phyloP scores from a whole-genome alignment of 108 stramenopile genomes.

The Pseudonitzschia delicatissima region DNA sequence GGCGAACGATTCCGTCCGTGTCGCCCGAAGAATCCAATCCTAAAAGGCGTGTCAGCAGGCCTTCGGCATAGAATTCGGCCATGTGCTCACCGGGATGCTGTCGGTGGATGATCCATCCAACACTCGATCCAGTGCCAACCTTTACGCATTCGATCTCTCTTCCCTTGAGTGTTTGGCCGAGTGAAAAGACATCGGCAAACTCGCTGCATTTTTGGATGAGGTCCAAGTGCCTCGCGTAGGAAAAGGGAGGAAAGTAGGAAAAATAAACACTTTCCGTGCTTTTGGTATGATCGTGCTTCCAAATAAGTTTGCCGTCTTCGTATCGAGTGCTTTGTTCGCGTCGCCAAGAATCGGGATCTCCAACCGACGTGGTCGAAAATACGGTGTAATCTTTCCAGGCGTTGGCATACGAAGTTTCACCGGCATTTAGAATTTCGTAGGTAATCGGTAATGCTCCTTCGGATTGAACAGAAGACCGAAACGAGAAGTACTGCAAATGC shows the following conservation, averaged over 20 bases:
- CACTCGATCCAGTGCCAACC: constrained; percentile 40
- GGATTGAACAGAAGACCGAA: constrained; percentile 36
- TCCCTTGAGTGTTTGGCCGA: constrained; percentile 45
- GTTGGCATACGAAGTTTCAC: constrained; percentile 39
- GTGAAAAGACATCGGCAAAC: constrained; percentile 22
- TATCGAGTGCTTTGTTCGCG: constrained; percentile 38
- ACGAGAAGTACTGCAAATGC: constrained; percentile 63
- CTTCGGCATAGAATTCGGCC: constrained; percentile 60
- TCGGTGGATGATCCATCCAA: constrained; percentile 55
- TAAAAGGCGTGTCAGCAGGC: constrained; percentile 58
- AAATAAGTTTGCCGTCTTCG: constrained; percentile 46
- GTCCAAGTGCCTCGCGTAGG: constrained; percentile 56
- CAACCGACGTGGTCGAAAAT: constrained; percentile 30
- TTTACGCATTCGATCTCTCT: constrained; percentile 57
- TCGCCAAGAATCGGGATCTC: constrained; percentile 43
- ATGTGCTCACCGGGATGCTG: constrained; percentile 62
- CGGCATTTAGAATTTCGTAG: constrained; percentile 52
- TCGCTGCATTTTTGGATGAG: constrained; percentile 42
- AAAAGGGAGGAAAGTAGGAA: constrained; percentile 58
- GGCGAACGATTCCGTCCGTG: constrained; percentile 27
- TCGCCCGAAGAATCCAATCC: constrained; percentile 20
- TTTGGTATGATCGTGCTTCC: constrained; percentile 35
- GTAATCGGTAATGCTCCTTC: constrained; percentile 1
- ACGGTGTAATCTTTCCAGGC: constrained; percentile 59
- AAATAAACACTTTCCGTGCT: constrained; percentile 44